phyloP scores from a whole-genome alignment of 495 filamentous ascomycete species.

The Saxispiralis lemnorum region DNA sequence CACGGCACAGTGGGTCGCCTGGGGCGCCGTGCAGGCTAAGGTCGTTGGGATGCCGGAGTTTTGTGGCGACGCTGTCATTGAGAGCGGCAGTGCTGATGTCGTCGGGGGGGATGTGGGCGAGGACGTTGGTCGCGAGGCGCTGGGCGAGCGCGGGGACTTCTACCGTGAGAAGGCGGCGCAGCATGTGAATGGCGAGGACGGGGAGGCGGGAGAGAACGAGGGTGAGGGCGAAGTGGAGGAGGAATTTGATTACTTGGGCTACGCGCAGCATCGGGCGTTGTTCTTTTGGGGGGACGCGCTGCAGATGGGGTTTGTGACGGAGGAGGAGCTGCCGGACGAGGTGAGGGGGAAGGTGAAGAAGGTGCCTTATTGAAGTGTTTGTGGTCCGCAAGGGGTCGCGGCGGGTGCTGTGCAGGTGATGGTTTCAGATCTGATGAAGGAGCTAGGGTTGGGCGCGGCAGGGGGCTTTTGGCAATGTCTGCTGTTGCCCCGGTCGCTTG shows the following conservation, averaged over 20 bases:
- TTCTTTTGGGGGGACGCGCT: constrained; percentile 89
- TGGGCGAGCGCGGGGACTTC: constrained; percentile 6
- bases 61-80: background rate
- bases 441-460: too few species aligned
- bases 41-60: constrained; percentile 35
- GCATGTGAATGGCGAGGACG: background rate
- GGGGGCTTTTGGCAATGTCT: too few species aligned
- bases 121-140: constrained; percentile 4
- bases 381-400: background rate
- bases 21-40: constrained; percentile 92
- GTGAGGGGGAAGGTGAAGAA: constrained; percentile 41
- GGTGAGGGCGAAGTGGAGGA: constrained; percentile 27
- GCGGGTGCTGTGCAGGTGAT: too few species aligned
- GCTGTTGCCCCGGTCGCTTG: too few species aligned
- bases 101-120: constrained; percentile 1
- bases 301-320: constrained; percentile 45
- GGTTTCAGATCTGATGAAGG: too few species aligned
- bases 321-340: constrained; percentile 53
- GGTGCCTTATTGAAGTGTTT: constrained; percentile 34
- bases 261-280: constrained; percentile 75
- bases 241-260: constrained; percentile 82
- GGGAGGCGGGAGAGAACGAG: constrained; percentile 2
- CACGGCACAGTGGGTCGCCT: constrained; percentile 81
- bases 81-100: constrained; percentile 1
- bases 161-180: constrained; percentile 2